Conservation (phyloP, 192 early-diverging fungal species). For the Backusella liffmaniae region DNA sequence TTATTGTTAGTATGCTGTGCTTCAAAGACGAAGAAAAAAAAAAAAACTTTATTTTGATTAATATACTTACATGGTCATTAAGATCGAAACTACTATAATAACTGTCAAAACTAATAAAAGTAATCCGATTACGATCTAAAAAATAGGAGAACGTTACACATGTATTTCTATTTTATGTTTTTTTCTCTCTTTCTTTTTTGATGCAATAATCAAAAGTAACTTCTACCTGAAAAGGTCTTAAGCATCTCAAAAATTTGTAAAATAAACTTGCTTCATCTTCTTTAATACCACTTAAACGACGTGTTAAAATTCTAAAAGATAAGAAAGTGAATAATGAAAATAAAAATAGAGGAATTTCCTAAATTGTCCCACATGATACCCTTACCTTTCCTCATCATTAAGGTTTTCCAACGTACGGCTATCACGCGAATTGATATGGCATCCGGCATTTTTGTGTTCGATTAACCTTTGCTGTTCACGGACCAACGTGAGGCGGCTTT, state of each 20-base stretch:
- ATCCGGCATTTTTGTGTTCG: conserved; percentile 17
- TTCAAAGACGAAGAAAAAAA: not conserved
- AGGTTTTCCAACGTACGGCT: conserved; percentile 18
- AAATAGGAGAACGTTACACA: not conserved
- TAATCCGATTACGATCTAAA: conserved; percentile 29
- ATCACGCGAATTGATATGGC: conserved; percentile 10
- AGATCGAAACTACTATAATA: conserved; percentile 30
- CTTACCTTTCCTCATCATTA: conserved; percentile 29
- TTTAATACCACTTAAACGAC: conserved; percentile 21
- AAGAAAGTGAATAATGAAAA: not conserved
- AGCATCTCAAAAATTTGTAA: conserved; percentile 4
- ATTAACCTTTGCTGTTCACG: conserved; percentile 27
- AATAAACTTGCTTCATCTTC: conserved; percentile 20
- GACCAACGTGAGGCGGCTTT: conserved; percentile 9
- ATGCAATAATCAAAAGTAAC: not conserved
- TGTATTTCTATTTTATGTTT: not conserved
- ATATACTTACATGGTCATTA: conserved; percentile 32
- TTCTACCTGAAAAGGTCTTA: conserved; percentile 33
- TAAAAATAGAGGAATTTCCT: not conserved
- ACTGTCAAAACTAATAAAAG: conserved; percentile 18
- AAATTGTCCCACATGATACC: not conserved
- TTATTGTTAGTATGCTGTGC: not conserved
- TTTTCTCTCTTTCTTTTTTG: not conserved
- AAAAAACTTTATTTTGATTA: not conserved
- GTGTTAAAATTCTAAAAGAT: conserved; percentile 29